These are phyloP conservation scores for Tulasnella sp. DNA, from an alignment of 768 basidiomycete genomes.

Conservation along the genomic window DNA sequence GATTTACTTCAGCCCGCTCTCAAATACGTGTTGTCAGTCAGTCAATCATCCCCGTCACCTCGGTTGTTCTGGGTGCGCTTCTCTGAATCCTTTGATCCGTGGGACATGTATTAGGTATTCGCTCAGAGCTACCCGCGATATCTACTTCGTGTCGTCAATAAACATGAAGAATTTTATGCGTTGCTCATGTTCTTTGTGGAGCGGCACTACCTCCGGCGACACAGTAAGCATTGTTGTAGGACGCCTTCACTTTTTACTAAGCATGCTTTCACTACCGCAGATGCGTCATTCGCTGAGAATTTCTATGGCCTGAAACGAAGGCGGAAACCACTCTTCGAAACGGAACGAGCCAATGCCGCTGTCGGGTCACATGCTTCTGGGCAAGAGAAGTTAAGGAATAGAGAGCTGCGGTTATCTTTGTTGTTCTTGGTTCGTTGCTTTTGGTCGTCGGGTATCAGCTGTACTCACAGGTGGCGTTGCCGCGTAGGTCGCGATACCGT, in stretches of 20 bases:
- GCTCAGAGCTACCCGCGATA: slow-evolving; percentile 92
- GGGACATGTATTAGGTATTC: slow-evolving; percentile 67
- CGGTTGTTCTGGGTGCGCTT: not conserved
- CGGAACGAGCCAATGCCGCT: slow-evolving; percentile 54
- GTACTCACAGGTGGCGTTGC: not conserved
- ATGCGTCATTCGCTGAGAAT: slow-evolving; percentile 89
- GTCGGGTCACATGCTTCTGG: slow-evolving; percentile 46
- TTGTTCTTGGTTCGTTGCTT: slow-evolving; percentile 56
- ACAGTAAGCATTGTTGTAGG: slow-evolving; percentile 44
- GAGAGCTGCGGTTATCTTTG: slow-evolving; percentile 67
- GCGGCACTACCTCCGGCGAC: slow-evolving; percentile 75
- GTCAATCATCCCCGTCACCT: slow-evolving; percentile 26
- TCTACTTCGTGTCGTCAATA: slow-evolving; percentile 79
- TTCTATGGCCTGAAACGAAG: slow-evolving; percentile 89
- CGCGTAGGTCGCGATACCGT: slow-evolving; percentile 73
- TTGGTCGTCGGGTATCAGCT: not conserved
- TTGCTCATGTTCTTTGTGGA: slow-evolving; percentile 82
- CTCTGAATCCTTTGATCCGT: not conserved
- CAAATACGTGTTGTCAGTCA: slow-evolving; percentile 85
- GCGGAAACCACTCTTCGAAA: slow-evolving; percentile 57
- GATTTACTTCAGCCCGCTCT: slow-evolving; percentile 89
- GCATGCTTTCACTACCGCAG: slow-evolving; percentile 33
- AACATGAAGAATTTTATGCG: slow-evolving; percentile 95
- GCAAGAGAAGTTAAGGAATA: slow-evolving; percentile 44
- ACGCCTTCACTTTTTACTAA: too few species aligned